Evolutionary conservation across 192 early-diverging fungal species (phyloP), one percentile per base, ranked within the genome.

Genomic region (Physocladia obscura): DNA sequence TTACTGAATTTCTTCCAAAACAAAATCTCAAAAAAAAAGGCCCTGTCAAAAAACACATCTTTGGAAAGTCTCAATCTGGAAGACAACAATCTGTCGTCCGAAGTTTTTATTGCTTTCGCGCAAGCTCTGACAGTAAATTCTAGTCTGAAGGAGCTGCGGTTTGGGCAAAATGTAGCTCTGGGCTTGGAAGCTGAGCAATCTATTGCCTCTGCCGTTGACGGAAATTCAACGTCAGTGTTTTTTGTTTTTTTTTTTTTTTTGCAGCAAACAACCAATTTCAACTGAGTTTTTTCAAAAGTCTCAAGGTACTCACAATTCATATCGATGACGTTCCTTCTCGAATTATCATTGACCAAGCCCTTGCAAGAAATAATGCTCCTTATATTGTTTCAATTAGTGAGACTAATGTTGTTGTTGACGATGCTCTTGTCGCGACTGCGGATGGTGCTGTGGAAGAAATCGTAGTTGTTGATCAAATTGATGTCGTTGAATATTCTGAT

Each of bases 361-460:
- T 84, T 32, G 77, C 80, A 11, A 52, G 82, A 34, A 84, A 84
- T 72, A 82, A 82, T 62, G 82, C 6, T 1, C n/a, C 26, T 24
- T 47, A n/a, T 47, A n/a, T 8, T 13, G 11, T 8, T n/a, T 47
- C 11, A 47, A 8, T 8, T n/a, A 47, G 44, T 47, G 17, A 22
- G 15, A 36, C 26, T 17, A 13, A 17, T 13, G 13, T 17, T 17
- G 52, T 21, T 15, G 52, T 26, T n/a, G 24, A 13, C 1, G 52
- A 26, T 48, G 47, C 21, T 21, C 17, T 1, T 1, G 21, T 1
- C 47, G 47, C 17, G 47, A 48, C 17, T 48, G 17, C 1, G 47
- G 47, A 48, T 21, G 47, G 21, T 19, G 17, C 21, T 21, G 47
- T 48, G 0, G 21, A 19, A 1, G 21, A 15, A 19, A 0, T 21